Base-by-base conservation (phyloP, 495 filamentous ascomycete genomes). In the Saxophila tyrrhenica region DNA sequence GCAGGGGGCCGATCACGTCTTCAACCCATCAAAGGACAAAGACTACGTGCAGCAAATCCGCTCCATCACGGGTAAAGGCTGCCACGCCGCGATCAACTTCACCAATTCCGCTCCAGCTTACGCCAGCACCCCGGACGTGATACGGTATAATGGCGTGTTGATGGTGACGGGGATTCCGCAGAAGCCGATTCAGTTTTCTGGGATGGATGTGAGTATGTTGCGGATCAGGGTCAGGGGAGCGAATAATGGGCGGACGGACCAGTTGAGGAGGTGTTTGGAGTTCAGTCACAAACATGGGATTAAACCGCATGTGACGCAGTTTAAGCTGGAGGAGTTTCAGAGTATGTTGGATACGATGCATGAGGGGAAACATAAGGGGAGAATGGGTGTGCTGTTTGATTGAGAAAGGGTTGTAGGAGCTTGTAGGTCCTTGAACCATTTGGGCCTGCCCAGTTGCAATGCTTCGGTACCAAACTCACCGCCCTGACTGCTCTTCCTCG, bases 101-200 rank as follows among this genome's bases (percentile, higher is more conserved):
- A 69, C 63, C 7, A 61, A 59, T 15, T 60, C 62, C 2, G 60
- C 62, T 51, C 60, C 56, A 32, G 60, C 65, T 0, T 70, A 70
- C 51, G 60, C 67, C 29, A 55, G 56, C 11, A 45, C 54, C 16
- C 66, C 66, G 5, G 51, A 56, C 11, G 58, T 67, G 20, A 51
- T 68, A 22, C 49, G 51, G 29, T 57, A 59, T 17, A 62, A 60
- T 11, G 62, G 64, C 24, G 54, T 64, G 1, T 47, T 66, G 0
- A 64, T 66, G 62, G 62, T 64, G 3, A 60, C 64, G 2, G 64
- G 64, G 13, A 66, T 66, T 45, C 64, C 62, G 1, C 46, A 59
- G 21, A 49, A 62, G 52, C 51, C 59, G 15, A 17, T 66, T 15
- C 25, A 51, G 42, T 58, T 66, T 25, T 60, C 51, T 22, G 63